Evolutionary conservation across 495 filamentous ascomycete species (phyloP).

Genomic region (Trichoderma virens): DNA sequence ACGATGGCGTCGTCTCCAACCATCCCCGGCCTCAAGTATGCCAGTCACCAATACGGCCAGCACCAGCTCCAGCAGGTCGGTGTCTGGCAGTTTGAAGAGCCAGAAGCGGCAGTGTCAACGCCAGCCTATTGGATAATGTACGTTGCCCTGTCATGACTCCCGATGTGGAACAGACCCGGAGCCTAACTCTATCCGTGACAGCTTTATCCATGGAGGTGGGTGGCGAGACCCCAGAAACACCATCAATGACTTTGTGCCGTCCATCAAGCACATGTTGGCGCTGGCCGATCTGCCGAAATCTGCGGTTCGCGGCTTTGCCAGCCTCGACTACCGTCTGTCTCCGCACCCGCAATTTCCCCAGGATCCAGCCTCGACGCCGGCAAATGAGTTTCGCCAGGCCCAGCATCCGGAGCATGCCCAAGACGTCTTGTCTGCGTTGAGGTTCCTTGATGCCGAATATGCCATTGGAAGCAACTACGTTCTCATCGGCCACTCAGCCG

Average conservation of each 20-base stretch:
- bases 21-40: slow-evolving; percentile 1
- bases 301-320: slow-evolving; percentile 56
- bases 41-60: slow-evolving; percentile 9
- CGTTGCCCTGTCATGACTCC: background rate
- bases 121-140: slow-evolving; percentile 11
- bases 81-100: slow-evolving; percentile 7
- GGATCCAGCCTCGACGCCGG: slow-evolving; percentile 22
- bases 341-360: slow-evolving; percentile 57
- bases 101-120: background rate
- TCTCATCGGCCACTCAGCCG: slow-evolving; percentile 69
- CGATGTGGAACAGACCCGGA: background rate
- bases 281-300: slow-evolving; percentile 11
- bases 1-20: background rate
- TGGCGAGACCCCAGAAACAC: slow-evolving; percentile 70
- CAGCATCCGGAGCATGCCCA: slow-evolving; percentile 66
- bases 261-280: slow-evolving; percentile 35
- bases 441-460: slow-evolving; percentile 51
- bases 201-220: slow-evolving; percentile 73
- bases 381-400: slow-evolving; percentile 28
- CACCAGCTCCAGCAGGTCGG: slow-evolving; percentile 9
- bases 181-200: background rate
- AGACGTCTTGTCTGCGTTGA: slow-evolving; percentile 58
- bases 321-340: slow-evolving; percentile 74
- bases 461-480: slow-evolving; percentile 46
- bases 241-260: slow-evolving; percentile 40